Evolutionary conservation across 768 basidiomycete genomes (phyloP).

Genomic region (Lentinus brumalis): DNA sequence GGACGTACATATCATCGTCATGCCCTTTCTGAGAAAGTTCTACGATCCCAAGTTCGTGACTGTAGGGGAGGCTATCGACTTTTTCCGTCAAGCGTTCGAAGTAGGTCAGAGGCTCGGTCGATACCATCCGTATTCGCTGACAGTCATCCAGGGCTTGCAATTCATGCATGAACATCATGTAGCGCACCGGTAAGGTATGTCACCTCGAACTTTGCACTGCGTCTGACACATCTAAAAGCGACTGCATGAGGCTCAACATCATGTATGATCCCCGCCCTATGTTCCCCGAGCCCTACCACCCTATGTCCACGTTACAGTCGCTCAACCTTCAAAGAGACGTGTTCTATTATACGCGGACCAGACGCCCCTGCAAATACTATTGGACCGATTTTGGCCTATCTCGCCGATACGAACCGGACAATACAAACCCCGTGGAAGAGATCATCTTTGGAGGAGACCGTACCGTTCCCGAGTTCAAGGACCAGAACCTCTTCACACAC

Average conservation of each 20-base stretch:
- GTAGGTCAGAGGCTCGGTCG: slow-evolving; percentile 14
- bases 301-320: slow-evolving; percentile 29
- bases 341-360: slow-evolving; percentile 21
- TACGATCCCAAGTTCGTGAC: slow-evolving; percentile 35
- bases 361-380: slow-evolving; percentile 29
- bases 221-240: background rate
- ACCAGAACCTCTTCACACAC: slow-evolving; percentile 6
- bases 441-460: slow-evolving; percentile 20
- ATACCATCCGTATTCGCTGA: no score
- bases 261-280: slow-evolving; percentile 14
- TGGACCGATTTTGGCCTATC: slow-evolving; percentile 29
- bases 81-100: slow-evolving; percentile 36
- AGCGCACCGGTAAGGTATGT: slow-evolving; percentile 11
- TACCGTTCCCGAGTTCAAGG: slow-evolving; percentile 25
- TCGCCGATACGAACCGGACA: slow-evolving; percentile 28
- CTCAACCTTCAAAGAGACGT: slow-evolving; percentile 8
- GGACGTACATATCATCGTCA: slow-evolving; percentile 27
- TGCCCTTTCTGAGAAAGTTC: slow-evolving; percentile 33
- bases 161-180: slow-evolving; percentile 21
- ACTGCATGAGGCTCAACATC: slow-evolving; percentile 7
- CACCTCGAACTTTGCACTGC: background rate
- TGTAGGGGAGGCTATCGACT: slow-evolving; percentile 38
- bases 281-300: slow-evolving; percentile 15
- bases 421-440: slow-evolving; percentile 26
- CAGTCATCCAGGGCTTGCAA: slow-evolving; percentile 12